Evolutionary conservation across 768 basidiomycete species (phyloP).

Genomic region (Rhizopogon vesiculosus): DNA sequence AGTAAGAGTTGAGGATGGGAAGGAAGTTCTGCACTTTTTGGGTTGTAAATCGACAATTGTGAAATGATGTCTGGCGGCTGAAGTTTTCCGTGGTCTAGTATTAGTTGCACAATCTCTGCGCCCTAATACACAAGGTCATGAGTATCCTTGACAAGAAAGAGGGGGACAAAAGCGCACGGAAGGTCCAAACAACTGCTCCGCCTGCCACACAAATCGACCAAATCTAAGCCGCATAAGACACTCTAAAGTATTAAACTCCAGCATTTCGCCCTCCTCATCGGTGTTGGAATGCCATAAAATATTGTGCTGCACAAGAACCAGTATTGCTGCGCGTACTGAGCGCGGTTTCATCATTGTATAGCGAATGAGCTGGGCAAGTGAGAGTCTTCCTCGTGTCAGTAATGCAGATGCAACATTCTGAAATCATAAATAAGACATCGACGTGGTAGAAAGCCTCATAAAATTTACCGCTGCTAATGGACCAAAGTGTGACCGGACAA

Average conservation of each 20-base stretch:
- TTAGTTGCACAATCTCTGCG: constrained; percentile 65
- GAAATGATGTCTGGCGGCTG: constrained; percentile 66
- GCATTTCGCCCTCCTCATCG: constrained; percentile 67
- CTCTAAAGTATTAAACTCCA: constrained; percentile 81
- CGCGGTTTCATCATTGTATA: constrained; percentile 65
- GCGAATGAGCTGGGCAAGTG: constrained; percentile 61
- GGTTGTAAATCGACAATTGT: constrained; percentile 44
- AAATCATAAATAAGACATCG: not conserved
- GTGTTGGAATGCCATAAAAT: constrained; percentile 79
- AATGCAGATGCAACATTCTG: constrained; percentile 73
- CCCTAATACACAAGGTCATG: constrained; percentile 41
- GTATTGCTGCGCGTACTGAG: constrained; percentile 61
- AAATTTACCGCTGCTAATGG: constrained; percentile 55
- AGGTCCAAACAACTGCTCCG: constrained; percentile 66
- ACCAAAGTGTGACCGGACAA: constrained; percentile 64
- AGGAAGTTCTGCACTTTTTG: constrained; percentile 45
- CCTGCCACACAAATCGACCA: constrained; percentile 74
- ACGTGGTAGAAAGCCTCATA: not conserved
- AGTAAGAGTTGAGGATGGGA: constrained; percentile 9
- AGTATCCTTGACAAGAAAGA: not conserved
- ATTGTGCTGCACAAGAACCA: constrained; percentile 89
- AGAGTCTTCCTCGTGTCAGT: constrained; percentile 80
- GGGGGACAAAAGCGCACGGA: constrained; percentile 43
- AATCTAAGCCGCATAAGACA: constrained; percentile 81
- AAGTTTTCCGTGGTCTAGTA: constrained; percentile 86